A percentile compares a stretch with the other conserved stretches of the same genome.
Conservation (phyloP, 2,329 filamentous ascomycete species). For the Septoria petroselini region DNA sequence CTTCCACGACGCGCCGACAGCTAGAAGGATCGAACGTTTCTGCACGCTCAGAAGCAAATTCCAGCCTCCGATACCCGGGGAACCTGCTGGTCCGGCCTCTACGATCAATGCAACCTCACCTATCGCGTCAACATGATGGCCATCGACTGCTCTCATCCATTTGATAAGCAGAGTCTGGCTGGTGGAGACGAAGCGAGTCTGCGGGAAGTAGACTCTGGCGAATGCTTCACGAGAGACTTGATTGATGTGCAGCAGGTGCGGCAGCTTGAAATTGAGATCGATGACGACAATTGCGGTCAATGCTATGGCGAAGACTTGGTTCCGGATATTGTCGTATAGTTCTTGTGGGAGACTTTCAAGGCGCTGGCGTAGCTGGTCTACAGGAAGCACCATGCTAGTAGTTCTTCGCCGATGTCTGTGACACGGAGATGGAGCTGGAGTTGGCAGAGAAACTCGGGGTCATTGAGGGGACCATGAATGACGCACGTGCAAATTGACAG, state of each 20-base stretch:
- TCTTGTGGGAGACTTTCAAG: constrained; percentile 12
- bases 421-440: background rate
- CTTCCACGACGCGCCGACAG: too few species aligned
- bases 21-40: background rate
- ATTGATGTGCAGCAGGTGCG: constrained; percentile 2
- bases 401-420: background rate
- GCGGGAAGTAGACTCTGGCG: background rate
- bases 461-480: background rate
- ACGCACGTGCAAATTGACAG: background rate
- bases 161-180: background rate
- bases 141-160: background rate
- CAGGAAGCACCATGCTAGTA: background rate
- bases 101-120: background rate
- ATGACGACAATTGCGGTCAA: background rate
- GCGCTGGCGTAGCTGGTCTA: background rate
- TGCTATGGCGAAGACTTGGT: constrained; percentile 8
- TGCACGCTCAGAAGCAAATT: background rate
- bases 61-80: too few species aligned
- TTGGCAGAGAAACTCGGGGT: background rate
- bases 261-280: background rate
- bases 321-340: constrained; percentile 15
- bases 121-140: background rate
- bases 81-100: too few species aligned
- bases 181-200: background rate
- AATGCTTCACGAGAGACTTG: background rate